Conservation (phyloP, 495 filamentous ascomycete genomes). For the Pseudomonodictys pantanalensis region DNA sequence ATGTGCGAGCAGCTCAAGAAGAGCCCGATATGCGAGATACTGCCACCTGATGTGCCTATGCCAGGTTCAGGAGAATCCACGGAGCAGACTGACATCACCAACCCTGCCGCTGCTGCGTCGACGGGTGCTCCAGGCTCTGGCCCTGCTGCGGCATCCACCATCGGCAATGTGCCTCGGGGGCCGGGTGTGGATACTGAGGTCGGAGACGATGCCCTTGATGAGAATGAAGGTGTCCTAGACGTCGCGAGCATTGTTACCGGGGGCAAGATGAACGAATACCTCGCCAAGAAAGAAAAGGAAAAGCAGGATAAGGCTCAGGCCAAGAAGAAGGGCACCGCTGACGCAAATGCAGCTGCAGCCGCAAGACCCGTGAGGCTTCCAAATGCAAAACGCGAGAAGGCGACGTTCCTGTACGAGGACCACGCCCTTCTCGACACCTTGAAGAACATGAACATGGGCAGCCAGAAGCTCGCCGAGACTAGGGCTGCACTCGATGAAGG, state of each 20-base stretch:
- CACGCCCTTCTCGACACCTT: conserved; percentile 61
- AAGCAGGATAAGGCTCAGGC: conserved; percentile 70
- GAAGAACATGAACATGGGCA: conserved; percentile 48
- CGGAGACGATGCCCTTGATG: conserved; percentile 50
- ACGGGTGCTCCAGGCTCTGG: conserved; percentile 50
- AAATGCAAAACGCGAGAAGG: conserved; percentile 75
- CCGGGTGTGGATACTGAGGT: conserved; percentile 54
- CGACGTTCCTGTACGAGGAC: conserved; percentile 81
- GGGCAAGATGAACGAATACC: conserved; percentile 86
- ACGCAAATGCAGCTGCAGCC: conserved; percentile 45
- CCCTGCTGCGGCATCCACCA: conserved; percentile 40
- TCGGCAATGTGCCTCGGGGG: conserved; percentile 47
- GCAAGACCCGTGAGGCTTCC: conserved; percentile 63
- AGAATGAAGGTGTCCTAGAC: conserved; percentile 83
- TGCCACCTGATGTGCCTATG: conserved; percentile 63
- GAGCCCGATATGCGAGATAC: conserved; percentile 81
- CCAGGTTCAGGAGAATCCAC: conserved; percentile 51
- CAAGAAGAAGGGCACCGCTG: conserved; percentile 56
- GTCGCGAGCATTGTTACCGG: conserved; percentile 90
- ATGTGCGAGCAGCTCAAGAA: conserved; percentile 96
- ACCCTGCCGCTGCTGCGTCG: conserved; percentile 57
- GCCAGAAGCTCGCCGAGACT: conserved; percentile 39
- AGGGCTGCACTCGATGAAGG: conserved; percentile 43
- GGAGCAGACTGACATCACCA: conserved; percentile 49
- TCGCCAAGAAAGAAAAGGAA: conserved; percentile 87